Evolutionary conservation across 2,329 filamentous ascomycete species (phyloP).

Genomic region (Diaporthe longicolla): DNA sequence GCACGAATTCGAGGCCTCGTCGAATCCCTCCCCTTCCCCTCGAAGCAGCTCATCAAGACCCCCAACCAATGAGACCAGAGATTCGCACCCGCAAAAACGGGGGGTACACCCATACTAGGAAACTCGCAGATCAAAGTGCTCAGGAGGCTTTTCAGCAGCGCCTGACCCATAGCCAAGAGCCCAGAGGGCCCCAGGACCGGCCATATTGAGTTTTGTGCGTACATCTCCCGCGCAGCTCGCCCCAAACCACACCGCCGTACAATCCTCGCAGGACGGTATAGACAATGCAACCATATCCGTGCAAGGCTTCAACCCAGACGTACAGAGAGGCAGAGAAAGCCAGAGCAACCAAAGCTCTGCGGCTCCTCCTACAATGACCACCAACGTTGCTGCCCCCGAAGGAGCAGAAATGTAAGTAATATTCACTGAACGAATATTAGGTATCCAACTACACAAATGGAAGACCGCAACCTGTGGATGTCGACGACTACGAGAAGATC

Average conservation of each 20-base stretch:
- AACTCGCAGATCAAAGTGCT: no score
- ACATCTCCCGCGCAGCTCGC: slow-evolving; percentile 45
- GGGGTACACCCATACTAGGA: no score
- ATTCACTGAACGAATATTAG: no score
- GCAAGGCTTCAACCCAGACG: neutral
- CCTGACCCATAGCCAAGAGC: slow-evolving; percentile 18
- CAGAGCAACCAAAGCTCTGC: neutral
- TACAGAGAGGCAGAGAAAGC: neutral
- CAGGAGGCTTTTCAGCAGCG: slow-evolving; percentile 25
- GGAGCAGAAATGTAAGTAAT: no score
- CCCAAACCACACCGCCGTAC: neutral
- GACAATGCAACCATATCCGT: slow-evolving; percentile 22
- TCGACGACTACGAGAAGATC: neutral
- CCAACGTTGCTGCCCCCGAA: no score
- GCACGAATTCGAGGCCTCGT: no score
- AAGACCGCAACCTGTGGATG: no score
- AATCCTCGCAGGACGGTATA: neutral
- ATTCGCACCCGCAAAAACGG: no score
- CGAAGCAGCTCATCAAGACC: no score
- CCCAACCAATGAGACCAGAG: no score
- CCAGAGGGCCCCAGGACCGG: slow-evolving; percentile 38
- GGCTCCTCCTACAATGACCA: neutral
- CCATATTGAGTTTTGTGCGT: slow-evolving; percentile 49
- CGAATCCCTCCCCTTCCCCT: no score
- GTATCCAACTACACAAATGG: no score